Conservation (phyloP, 148 eudicot species). For the Spergularia bocconei region DNA sequence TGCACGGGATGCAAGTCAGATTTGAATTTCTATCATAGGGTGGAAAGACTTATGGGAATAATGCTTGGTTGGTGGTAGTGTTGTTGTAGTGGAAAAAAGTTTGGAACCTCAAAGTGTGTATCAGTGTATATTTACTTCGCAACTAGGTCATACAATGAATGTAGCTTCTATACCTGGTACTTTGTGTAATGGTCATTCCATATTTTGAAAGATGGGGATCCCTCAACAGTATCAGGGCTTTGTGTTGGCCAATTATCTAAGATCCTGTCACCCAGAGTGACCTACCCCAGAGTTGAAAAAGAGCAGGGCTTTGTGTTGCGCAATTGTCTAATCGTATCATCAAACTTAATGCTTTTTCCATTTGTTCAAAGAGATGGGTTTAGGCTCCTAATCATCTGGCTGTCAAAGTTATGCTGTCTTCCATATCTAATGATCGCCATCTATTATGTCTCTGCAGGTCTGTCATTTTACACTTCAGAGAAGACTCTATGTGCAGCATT, state of each 20-base stretch:
- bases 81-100: too few relatives aligned
- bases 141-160: not conserved
- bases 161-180: not conserved
- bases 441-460: slow-evolving; percentile 38
- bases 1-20: too few relatives aligned
- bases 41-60: too few relatives aligned
- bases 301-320: too few relatives aligned
- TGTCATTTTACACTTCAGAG: slow-evolving; percentile 95
- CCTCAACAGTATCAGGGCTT: not conserved
- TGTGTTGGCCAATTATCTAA: too few relatives aligned
- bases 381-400: not conserved
- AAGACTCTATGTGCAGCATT: slow-evolving; percentile 86
- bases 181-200: not conserved
- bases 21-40: too few relatives aligned
- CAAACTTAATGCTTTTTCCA: too few relatives aligned
- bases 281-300: too few relatives aligned
- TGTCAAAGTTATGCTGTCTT: not conserved
- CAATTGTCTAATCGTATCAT: too few relatives aligned
- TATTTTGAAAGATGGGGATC: not conserved
- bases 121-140: not conserved
- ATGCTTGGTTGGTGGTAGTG: too few relatives aligned
- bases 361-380: not conserved
- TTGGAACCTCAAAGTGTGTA: not conserved
- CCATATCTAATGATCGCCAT: not conserved
- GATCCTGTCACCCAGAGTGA: too few relatives aligned